Base-by-base conservation (phyloP, 345 rosid genomes). In the Eucalyptus coolabah region DNA sequence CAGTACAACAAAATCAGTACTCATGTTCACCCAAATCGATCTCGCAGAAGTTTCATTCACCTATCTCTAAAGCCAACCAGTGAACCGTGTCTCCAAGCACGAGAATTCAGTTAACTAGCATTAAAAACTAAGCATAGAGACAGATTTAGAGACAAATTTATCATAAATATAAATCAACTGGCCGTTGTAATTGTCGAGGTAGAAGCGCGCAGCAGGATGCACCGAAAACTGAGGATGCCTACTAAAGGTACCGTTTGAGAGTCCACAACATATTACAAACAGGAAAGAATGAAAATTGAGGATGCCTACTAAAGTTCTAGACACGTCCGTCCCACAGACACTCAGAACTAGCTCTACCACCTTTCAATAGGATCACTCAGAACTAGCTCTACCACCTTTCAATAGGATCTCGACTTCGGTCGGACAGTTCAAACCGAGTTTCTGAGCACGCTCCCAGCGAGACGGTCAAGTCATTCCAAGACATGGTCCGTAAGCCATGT, bases 401-500 rank as follows among this genome's bases (percentile, higher is more conserved):
- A 97, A 59, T 54, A 94, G 89, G 42, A 4, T 88, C 89, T 93
- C 91, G 3, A 97, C 90, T 85, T 95, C 96, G 80, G 32, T 87
- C 8, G 95, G 98, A 90, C 96, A 97, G 88, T 93, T 94, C 86
- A 95, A 87, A 56, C 98, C 96, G 21, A 96, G 92, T 69, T 93
- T 94, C 87, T 90, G 86, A 28, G 98, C 98, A 44, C 96, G 97
- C 88, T 96, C 96, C 97, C 95, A 97, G 7, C 97, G 92, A 56
- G 86, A 96, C 65, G 91, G 81, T 88, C 98, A 91, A 49, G 93
- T 91, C 94, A 97, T 95, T 72, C 99, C 97, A 69, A 95, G 67
- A 88, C 99, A 97, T 2, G 98, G 98, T 54, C 99, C 99, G 67
- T 94, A 96, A 3, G 95, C 93, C 93, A 95, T 95, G 95, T 95